Evolutionary conservation across 208 protist species (phyloP).

Genomic region (Porcisia deanei): DNA sequence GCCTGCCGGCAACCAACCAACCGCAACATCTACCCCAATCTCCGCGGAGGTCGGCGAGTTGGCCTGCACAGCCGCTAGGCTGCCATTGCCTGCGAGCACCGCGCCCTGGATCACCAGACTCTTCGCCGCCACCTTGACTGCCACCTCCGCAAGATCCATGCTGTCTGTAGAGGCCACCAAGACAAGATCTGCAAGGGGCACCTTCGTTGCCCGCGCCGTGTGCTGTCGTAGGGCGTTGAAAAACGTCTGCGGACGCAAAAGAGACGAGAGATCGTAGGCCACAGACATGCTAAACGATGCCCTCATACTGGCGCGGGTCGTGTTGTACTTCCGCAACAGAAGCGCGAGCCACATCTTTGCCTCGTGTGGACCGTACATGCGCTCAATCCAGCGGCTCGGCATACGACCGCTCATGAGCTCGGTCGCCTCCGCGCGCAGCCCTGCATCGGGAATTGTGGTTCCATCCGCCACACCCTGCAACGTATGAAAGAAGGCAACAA

Average conservation of each 20-base stretch:
- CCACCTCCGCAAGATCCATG: constrained; percentile 14
- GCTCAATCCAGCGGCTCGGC: constrained; percentile 84
- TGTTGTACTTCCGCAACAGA: constrained; percentile 65
- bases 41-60: constrained; percentile 69
- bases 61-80: constrained; percentile 36
- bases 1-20: constrained; percentile 53
- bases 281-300: constrained; percentile 44
- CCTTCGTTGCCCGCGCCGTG: constrained; percentile 76
- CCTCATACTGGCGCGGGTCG: constrained; percentile 31
- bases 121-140: constrained; percentile 51
- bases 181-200: constrained; percentile 81
- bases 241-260: constrained; percentile 94
- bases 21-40: constrained; percentile 48
- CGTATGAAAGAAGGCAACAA: constrained; percentile 65
- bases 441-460: constrained; percentile 64
- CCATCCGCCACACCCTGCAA: constrained; percentile 85
- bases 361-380: constrained; percentile 84
- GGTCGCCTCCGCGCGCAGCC: constrained; percentile 66
- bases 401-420: constrained; percentile 85
- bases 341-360: constrained; percentile 81
- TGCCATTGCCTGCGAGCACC: constrained; percentile 38
- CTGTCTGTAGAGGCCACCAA: constrained; percentile 48
- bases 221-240: constrained; percentile 95
- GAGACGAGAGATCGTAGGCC: constrained; percentile 74
- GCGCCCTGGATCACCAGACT: constrained; percentile 84